A percentile compares a stretch with the other conserved stretches of the same genome.
phyloP scores from a whole-genome alignment of 345 rosid species.

The Eucalyptus pauciflora region DNA sequence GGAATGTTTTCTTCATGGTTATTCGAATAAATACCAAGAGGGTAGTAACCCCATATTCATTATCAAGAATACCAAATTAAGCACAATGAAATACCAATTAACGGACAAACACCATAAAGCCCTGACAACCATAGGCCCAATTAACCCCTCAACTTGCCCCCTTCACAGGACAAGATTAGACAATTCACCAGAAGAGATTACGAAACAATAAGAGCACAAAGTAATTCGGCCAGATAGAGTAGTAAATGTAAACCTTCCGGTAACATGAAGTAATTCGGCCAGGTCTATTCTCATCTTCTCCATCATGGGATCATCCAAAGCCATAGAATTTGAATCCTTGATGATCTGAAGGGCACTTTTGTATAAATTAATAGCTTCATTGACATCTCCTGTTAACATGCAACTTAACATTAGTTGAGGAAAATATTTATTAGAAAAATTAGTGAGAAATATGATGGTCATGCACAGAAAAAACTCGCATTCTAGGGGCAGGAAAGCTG shows the following conservation, averaged over 20 bases:
- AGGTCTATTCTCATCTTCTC: slow-evolving; percentile 82
- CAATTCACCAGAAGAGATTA: background rate
- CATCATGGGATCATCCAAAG: slow-evolving; percentile 44
- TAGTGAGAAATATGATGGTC: background rate
- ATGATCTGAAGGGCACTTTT: slow-evolving; percentile 51
- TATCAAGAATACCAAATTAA: background rate
- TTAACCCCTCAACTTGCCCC: background rate
- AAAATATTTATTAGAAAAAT: background rate
- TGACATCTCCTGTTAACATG: slow-evolving; percentile 41
- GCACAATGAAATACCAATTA: background rate
- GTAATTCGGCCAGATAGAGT: background rate
- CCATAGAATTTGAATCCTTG: slow-evolving; percentile 49
- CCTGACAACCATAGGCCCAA: background rate
- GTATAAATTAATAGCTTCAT: slow-evolving; percentile 60
- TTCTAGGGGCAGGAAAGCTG: background rate
- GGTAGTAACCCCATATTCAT: background rate
- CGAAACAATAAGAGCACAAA: background rate
- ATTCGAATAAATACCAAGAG: background rate
- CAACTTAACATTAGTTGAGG: background rate
- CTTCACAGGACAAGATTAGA: background rate
- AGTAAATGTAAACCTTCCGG: slow-evolving; percentile 44
- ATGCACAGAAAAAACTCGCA: background rate
- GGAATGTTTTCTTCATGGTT: background rate
- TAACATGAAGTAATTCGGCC: slow-evolving; percentile 79
- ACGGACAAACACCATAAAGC: background rate